Evolutionary conservation across 495 filamentous ascomycete species (phyloP).

Genomic region (Opeltia flavorubescens): DNA sequence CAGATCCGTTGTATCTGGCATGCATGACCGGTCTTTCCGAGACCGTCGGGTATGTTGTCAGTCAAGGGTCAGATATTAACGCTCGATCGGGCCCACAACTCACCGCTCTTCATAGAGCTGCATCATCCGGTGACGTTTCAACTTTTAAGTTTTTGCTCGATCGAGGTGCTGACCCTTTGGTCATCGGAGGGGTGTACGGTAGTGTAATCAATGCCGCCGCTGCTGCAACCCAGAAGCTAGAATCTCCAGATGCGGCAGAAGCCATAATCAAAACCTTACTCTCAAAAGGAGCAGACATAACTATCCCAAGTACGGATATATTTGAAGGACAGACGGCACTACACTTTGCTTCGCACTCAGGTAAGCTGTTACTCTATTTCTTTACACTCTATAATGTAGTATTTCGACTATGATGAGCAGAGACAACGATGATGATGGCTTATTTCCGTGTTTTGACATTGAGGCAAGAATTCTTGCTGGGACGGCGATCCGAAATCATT

Average conservation of each 20-base stretch:
- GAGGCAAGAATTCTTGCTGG: too few relatives aligned
- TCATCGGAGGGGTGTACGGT: not conserved
- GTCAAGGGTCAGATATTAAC: not conserved
- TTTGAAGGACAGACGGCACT: not conserved
- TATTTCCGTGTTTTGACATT: too few relatives aligned
- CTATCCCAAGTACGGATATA: not conserved
- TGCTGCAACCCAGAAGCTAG: not conserved
- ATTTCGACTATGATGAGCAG: too few relatives aligned
- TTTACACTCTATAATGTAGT: too few relatives aligned
- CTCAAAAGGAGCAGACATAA: not conserved
- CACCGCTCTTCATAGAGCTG: not conserved
- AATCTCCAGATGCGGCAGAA: not conserved
- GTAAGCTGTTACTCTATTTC: too few relatives aligned
- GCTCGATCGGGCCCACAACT: not conserved
- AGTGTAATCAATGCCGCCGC: not conserved
- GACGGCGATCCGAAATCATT: too few relatives aligned
- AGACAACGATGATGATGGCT: too few relatives aligned
- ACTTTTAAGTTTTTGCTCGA: not conserved
- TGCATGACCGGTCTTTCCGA: not conserved
- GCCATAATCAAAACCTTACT: not conserved
- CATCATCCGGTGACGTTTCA: not conserved
- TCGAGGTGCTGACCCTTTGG: not conserved
- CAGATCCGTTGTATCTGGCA: not conserved
- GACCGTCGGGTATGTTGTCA: not conserved
- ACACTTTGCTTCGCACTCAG: not conserved